phyloP scores from a whole-genome alignment of 345 rosid species.

The Salix koriyanagi region DNA sequence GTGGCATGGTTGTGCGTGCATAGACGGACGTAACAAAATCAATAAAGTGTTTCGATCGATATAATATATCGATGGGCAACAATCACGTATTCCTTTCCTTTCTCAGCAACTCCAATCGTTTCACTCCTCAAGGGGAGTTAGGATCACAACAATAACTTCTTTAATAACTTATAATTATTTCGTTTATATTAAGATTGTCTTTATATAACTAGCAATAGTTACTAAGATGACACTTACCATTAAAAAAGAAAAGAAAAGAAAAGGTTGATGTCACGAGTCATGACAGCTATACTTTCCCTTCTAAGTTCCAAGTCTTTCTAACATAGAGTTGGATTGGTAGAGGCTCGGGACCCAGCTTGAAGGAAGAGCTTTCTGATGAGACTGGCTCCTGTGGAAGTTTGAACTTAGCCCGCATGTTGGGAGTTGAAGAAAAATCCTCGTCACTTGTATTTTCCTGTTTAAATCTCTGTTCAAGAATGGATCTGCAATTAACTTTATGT shows the following conservation, averaged over 20 bases:
- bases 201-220: background rate
- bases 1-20: background rate
- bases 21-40: background rate
- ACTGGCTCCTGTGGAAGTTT: background rate
- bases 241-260: background rate
- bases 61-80: background rate
- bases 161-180: background rate
- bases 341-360: background rate
- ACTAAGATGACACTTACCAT: background rate
- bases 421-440: no score
- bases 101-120: background rate
- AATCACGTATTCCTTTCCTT: background rate
- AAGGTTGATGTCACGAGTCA: background rate
- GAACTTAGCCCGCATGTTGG: background rate
- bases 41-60: background rate
- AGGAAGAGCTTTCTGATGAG: background rate
- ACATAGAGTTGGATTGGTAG: background rate
- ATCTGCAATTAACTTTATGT: no score
- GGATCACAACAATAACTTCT: background rate
- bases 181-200: background rate
- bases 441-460: no score
- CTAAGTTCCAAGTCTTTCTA: no score
- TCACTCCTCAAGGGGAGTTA: background rate
- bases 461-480: no score
- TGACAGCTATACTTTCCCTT: background rate